These are phyloP conservation scores for Mollisiaceae sp. DNA, from an alignment of 2,329 filamentous ascomycete genomes.

Conservation along the genomic window DNA sequence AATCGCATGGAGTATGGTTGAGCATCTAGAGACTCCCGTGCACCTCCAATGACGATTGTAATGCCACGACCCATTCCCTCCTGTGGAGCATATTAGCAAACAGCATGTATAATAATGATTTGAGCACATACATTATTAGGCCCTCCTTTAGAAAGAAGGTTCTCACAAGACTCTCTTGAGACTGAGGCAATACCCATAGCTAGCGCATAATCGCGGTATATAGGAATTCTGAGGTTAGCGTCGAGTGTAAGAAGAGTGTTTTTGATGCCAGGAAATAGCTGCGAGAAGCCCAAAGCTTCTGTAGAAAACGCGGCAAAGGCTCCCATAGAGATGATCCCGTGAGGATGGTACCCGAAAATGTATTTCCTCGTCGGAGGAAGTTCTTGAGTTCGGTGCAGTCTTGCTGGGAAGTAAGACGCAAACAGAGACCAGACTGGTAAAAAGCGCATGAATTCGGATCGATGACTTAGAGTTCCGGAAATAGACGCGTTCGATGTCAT, in stretches of 20 bases:
- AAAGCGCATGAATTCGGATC: constrained; percentile 75
- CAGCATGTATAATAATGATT: background rate
- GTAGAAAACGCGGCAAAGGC: constrained; percentile 91
- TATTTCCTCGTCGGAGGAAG: constrained; percentile 87
- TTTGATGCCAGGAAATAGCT: constrained; percentile 92
- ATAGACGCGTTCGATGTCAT: constrained; percentile 79
- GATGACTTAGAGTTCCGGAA: constrained; percentile 75
- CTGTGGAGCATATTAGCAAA: constrained; percentile 35
- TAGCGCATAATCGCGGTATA: constrained; percentile 94
- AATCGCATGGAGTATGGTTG: constrained; percentile 78
- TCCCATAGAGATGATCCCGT: constrained; percentile 97
- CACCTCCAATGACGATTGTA: constrained; percentile 93
- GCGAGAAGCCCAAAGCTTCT: constrained; percentile 83
- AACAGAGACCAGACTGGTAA: constrained; percentile 86
- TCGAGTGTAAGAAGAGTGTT: constrained; percentile 95
- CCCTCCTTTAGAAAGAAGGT: constrained; percentile 81
- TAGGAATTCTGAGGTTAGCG: constrained; percentile 89
- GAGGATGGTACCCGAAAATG: constrained; percentile 96
- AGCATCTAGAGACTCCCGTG: constrained; percentile 88
- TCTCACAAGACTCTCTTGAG: constrained; percentile 89
- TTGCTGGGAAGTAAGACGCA: constrained; percentile 89
- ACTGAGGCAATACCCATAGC: constrained; percentile 87
- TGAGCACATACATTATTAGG: constrained; percentile 54
- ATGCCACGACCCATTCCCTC: constrained; percentile 95
- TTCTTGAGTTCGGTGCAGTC: constrained; percentile 81